Evolutionary conservation across 1,139 yeast species (phyloP).

Genomic region (Kazachstania sp.): DNA sequence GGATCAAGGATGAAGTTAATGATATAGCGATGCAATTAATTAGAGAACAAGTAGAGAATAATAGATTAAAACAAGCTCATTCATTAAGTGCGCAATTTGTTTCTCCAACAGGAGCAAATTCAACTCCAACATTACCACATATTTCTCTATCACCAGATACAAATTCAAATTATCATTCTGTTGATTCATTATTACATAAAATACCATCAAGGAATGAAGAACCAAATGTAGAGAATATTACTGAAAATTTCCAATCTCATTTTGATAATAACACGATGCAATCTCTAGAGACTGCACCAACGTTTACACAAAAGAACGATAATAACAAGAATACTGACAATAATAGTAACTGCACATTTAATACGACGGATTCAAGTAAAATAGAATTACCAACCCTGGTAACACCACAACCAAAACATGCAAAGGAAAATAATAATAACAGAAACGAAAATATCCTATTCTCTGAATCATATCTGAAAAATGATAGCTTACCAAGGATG

Average conservation of each 20-base stretch:
- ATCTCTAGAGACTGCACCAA: neutral
- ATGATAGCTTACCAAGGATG: conserved; percentile 20
- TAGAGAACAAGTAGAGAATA: conserved; percentile 48
- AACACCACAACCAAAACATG: conserved; percentile 10
- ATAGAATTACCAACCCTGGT: conserved; percentile 6
- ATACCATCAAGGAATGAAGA: neutral
- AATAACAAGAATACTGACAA: neutral
- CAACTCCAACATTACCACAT: conserved; percentile 8
- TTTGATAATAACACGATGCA: neutral
- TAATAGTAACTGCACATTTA: neutral
- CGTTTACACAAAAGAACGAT: neutral
- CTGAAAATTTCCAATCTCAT: neutral
- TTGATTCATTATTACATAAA: conserved; percentile 1
- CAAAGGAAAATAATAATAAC: neutral
- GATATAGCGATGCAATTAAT: conserved; percentile 58
- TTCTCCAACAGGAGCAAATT: neutral
- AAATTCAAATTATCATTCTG: neutral
- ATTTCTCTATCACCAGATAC: neutral
- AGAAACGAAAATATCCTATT: conserved; percentile 29
- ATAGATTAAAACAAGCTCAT: conserved; percentile 29
- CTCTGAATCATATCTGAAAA: conserved; percentile 36
- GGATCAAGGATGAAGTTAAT: conserved; percentile 76
- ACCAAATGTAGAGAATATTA: neutral
- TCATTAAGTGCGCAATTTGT: conserved; percentile 3
- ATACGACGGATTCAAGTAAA: conserved; percentile 1